These are phyloP conservation scores for Volutella citrinella DNA, from an alignment of 2,329 filamentous ascomycete genomes.

Conservation along the genomic window DNA sequence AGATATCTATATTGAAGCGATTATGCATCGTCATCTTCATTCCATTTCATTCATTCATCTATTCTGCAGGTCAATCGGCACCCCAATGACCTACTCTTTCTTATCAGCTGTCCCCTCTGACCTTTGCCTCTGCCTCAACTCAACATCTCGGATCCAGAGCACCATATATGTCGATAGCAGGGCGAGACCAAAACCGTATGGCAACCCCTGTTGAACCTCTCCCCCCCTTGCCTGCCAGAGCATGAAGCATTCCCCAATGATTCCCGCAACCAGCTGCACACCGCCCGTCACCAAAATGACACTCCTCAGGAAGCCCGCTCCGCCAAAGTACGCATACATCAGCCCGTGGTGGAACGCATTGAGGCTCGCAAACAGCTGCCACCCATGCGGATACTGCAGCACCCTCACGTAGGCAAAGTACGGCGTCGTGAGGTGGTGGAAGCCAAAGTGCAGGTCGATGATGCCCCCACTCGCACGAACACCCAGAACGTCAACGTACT, in stretches of 20 bases:
- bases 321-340: conserved; percentile 31
- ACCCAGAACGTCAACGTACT: conserved; percentile 29
- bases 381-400: conserved; percentile 18
- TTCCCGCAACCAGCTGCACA: conserved; percentile 10
- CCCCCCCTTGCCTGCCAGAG: conserved; percentile 2
- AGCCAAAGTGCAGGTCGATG: conserved; percentile 26
- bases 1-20: too few relatives aligned
- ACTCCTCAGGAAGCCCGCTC: conserved; percentile 9
- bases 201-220: conserved; percentile 2
- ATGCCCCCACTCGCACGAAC: conserved; percentile 23
- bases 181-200: conserved; percentile 3
- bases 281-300: conserved; percentile 9
- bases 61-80: too few relatives aligned
- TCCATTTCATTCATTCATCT: too few relatives aligned
- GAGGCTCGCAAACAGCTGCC: conserved; percentile 24
- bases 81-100: too few relatives aligned
- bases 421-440: conserved; percentile 30
- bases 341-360: conserved; percentile 27
- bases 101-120: neutral
- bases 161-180: conserved; percentile 2
- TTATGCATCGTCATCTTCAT: too few relatives aligned
- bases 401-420: conserved; percentile 27
- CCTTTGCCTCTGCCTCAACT: conserved; percentile 2
- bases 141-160: conserved; percentile 4
- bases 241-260: conserved; percentile 8